Evolutionary conservation across 2,329 filamentous ascomycete genomes (phyloP).

Genomic region (Phaeosphaeria sp.): DNA sequence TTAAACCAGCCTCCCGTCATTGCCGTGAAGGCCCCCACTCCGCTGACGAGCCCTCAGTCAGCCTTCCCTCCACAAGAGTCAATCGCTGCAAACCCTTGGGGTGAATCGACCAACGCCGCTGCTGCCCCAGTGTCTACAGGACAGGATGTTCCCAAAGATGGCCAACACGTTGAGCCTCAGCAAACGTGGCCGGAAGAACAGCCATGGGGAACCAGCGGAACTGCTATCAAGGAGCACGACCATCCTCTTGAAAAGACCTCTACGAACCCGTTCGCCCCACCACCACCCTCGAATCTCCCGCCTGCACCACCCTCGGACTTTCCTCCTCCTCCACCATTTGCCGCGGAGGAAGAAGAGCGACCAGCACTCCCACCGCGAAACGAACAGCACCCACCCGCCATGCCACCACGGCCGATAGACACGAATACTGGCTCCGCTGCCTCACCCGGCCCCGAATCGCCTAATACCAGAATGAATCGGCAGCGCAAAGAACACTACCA

Average conservation of each 20-base stretch:
- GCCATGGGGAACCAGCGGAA: constrained; percentile 33
- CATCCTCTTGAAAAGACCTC: constrained; percentile 28
- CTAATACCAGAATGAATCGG: constrained; percentile 47
- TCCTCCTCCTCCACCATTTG: constrained; percentile 13
- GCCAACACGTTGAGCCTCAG: constrained; percentile 17
- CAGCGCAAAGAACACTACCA: constrained; percentile 81
- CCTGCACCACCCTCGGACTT: constrained; percentile 12
- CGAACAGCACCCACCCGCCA: constrained; percentile 42
- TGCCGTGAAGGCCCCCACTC: constrained; percentile 28
- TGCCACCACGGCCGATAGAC: constrained; percentile 44
- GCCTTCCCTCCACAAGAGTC: constrained; percentile 28
- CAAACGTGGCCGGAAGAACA: constrained; percentile 42
- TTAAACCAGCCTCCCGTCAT: constrained; percentile 37
- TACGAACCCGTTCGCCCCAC: constrained; percentile 6
- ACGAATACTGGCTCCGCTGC: constrained; percentile 21
- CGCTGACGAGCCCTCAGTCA: constrained; percentile 26
- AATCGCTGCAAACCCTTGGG: constrained; percentile 35
- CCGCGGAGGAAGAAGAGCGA: constrained; percentile 28
- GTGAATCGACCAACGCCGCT: constrained; percentile 39
- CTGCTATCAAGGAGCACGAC: constrained; percentile 31
- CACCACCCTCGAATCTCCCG: constrained; percentile 9
- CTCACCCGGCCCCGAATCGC: constrained; percentile 45
- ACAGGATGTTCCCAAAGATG: constrained; percentile 22
- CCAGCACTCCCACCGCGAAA: constrained; percentile 44
- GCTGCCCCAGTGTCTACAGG: constrained; percentile 37